Conservation (phyloP, 2,329 filamentous ascomycete species). For the Botryosphaeria dothidea region DNA sequence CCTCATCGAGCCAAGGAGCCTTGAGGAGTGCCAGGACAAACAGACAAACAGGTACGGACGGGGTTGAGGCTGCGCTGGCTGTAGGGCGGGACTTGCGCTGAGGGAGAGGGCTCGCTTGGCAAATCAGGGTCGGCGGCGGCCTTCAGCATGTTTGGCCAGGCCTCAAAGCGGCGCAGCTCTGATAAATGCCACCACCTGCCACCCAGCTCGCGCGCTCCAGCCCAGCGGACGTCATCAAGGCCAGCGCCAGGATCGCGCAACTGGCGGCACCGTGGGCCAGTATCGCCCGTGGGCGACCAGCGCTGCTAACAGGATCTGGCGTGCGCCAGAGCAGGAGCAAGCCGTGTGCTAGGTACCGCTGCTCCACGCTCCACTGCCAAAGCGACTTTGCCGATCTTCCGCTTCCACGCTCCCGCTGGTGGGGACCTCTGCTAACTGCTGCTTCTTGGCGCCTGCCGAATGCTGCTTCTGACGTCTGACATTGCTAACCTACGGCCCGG, state of each 20-base stretch:
- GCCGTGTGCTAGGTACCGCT: not conserved
- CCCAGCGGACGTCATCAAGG: constrained; percentile 2
- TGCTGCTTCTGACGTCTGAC: not conserved
- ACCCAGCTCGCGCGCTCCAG: not conserved
- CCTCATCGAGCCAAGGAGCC: constrained; percentile 9
- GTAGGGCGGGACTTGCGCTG: constrained; percentile 19
- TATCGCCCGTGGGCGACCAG: not conserved
- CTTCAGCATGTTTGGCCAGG: constrained; percentile 9
- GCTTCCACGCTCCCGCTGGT: constrained; percentile 11
- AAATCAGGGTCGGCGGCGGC: constrained; percentile 13
- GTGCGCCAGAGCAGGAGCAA: not conserved
- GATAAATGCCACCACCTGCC: not conserved
- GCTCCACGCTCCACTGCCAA: not conserved
- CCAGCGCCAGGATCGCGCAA: not conserved
- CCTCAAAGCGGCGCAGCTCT: not conserved
- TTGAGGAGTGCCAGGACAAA: constrained; percentile 3
- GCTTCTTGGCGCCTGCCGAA: constrained; percentile 2
- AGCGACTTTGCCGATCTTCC: constrained; percentile 18
- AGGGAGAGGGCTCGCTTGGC: constrained; percentile 15
- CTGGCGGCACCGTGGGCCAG: not conserved
- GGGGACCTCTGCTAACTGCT: constrained; percentile 11
- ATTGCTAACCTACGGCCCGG: constrained; percentile 12
- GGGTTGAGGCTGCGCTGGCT: constrained; percentile 18
- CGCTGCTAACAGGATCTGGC: not conserved
- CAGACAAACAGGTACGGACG: constrained; percentile 10